A percentile compares a stretch with the other conserved stretches of the same genome.
Evolutionary conservation across 1,284 basidiomycete species (phyloP).

Genomic region (Thelephora terrestris): DNA sequence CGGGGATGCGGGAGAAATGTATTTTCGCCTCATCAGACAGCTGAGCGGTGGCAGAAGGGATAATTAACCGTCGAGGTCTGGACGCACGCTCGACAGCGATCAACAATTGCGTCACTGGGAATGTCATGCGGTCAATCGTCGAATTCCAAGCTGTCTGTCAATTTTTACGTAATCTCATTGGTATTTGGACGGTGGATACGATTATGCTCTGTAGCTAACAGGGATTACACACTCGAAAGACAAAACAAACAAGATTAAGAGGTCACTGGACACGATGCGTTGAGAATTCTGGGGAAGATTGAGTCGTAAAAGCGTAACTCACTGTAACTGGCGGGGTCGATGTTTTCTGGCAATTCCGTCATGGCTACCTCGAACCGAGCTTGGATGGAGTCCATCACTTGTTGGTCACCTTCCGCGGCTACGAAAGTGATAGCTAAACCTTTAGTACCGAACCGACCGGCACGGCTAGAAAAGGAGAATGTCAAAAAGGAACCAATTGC

Average conservation of each 20-base stretch:
- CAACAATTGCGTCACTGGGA: not conserved
- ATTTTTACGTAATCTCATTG: not conserved
- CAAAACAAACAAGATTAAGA: constrained; percentile 19
- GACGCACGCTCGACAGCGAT: not conserved
- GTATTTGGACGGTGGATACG: not conserved
- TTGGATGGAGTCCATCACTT: constrained; percentile 90
- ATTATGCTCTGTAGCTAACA: not conserved
- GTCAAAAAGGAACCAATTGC: not conserved
- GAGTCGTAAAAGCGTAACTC: constrained; percentile 23
- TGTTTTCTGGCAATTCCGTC: constrained; percentile 85
- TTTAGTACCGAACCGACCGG: constrained; percentile 98
- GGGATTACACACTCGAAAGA: not conserved
- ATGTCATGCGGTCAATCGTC: too few relatives aligned
- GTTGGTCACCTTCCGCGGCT: constrained; percentile 83
- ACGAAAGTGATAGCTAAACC: constrained; percentile 99
- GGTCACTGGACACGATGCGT: constrained; percentile 22
- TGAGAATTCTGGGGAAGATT: not conserved
- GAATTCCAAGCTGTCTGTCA: not conserved
- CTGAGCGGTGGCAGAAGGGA: not conserved
- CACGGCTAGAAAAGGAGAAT: constrained; percentile 54
- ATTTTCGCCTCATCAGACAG: constrained; percentile 25
- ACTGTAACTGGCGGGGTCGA: constrained; percentile 86
- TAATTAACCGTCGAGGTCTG: too few relatives aligned
- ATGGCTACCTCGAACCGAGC: constrained; percentile 90
- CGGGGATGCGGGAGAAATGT: constrained; percentile 26